Base-by-base conservation (phyloP, 164 flowering plant genomes). In the Piper longum region DNA sequence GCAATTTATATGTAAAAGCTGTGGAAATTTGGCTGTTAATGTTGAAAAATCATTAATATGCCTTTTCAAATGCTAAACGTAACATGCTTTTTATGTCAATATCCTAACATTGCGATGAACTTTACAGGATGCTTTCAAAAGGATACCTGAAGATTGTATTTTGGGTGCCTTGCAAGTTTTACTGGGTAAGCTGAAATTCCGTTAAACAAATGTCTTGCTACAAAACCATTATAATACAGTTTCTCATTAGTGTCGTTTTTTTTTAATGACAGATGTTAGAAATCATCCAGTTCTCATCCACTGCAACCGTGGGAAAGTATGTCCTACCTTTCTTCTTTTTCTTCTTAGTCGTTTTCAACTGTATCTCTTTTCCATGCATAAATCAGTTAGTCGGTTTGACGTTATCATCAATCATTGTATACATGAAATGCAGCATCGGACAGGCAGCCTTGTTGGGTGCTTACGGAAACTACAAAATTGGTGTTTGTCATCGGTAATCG, bases 271-370 rank as follows among this genome's bases (percentile, higher is more conserved):
- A 85, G 96, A 88, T 78, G 79, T 73, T 57, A 81, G 73, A 71
- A 85, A 80, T 66, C 91, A 82, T 66, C 96, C 96, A 3, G 59
- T 88, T 58, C 67, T 88, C 52, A 83, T 88, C 64, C 96, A 88
- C 64, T 88, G 96, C 79, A 88, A 86, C 65, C 80, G 87, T 54
- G 96, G 96, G 18, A 88, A 88, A 86, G 91, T 88, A 68, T 43
- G 55, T 26, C 44, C 7, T 48, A 19, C 0, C 14, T 48, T 8
- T 2, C 7, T 36, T 4, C 41, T 36, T 36, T 36, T 7, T 4
- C 3, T 36, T 7, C 39, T 1, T 26, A 4, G 3, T 57, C 42
- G 42, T 36, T 41, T n/a, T 8, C 36, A 26, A 16, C 11, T 26
- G 4, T 6, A 57, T 9, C 16, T 26, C 9, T 57, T 57, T 9